These are phyloP conservation scores for Periconia macrospinosa DNA, from an alignment of 2,329 filamentous ascomycete species.

Conservation along the genomic window DNA sequence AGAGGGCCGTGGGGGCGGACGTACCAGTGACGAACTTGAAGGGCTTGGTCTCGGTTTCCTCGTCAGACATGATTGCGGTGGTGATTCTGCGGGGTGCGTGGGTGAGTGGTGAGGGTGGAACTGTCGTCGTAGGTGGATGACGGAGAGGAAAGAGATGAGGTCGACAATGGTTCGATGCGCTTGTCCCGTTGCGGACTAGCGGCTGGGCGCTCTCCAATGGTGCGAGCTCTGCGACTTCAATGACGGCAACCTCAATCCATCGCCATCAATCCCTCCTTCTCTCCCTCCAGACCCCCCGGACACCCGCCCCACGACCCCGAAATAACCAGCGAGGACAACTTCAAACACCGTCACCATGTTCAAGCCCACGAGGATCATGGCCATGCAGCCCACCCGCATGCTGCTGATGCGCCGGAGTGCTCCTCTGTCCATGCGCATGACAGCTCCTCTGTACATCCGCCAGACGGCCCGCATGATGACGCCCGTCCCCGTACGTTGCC, in stretches of 20 bases:
- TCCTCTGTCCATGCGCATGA: slow-evolving; percentile 41
- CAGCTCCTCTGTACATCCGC: slow-evolving; percentile 48
- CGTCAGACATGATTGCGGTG: slow-evolving; percentile 82
- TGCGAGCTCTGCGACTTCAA: slow-evolving; percentile 13
- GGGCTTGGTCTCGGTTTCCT: slow-evolving; percentile 92
- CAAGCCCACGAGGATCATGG: slow-evolving; percentile 43
- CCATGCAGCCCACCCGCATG: slow-evolving; percentile 46
- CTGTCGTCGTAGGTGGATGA: not conserved
- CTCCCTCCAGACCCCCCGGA: slow-evolving; percentile 28
- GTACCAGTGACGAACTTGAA: slow-evolving; percentile 99
- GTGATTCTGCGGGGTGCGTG: slow-evolving; percentile 12
- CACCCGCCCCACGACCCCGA: slow-evolving; percentile 15
- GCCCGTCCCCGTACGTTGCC: slow-evolving; percentile 69
- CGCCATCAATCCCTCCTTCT: slow-evolving; percentile 23
- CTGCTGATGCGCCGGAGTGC: slow-evolving; percentile 43
- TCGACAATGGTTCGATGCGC: slow-evolving; percentile 33
- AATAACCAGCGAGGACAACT: slow-evolving; percentile 25
- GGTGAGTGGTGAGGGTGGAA: slow-evolving; percentile 29
- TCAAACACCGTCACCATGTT: slow-evolving; percentile 26
- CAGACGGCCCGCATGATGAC: slow-evolving; percentile 55
- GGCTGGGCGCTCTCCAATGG: slow-evolving; percentile 30
- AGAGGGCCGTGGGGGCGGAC: slow-evolving; percentile 42
- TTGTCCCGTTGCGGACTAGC: slow-evolving; percentile 29
- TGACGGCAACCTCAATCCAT: slow-evolving; percentile 1
- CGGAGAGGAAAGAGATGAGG: slow-evolving; percentile 22